A percentile compares a stretch with the other conserved stretches of the same genome.
These are phyloP conservation scores for Russula virescens DNA, from an alignment of 768 basidiomycete genomes.

Conservation along the genomic window DNA sequence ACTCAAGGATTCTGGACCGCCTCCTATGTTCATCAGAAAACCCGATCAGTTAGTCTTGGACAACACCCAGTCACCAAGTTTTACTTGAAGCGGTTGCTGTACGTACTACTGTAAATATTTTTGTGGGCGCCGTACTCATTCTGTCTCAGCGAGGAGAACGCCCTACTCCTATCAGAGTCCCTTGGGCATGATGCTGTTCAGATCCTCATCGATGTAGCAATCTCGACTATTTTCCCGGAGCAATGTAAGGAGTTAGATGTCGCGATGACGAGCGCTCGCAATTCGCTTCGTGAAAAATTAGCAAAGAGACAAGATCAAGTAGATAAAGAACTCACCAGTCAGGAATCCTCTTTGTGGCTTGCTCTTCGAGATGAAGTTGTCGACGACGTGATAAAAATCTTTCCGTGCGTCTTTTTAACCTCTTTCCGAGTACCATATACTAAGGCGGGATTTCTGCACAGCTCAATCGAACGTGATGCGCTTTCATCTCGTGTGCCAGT, in stretches of 20 bases:
- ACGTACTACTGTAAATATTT: neutral
- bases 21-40: neutral
- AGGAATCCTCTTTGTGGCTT: neutral
- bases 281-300: neutral
- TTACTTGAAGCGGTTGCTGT: neutral
- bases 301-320: neutral
- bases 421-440: too few species aligned
- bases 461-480: neutral
- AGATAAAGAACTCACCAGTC: neutral
- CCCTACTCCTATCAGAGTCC: neutral
- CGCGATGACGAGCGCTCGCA: neutral
- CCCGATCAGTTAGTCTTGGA: neutral
- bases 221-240: neutral
- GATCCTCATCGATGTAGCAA: neutral
- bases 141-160: neutral
- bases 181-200: neutral
- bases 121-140: too few species aligned
- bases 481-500: neutral
- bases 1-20: constrained; percentile 19
- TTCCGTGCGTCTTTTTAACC: neutral
- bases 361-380: neutral
- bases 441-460: neutral
- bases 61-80: fast-evolving
- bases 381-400: neutral
- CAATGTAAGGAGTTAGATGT: neutral